Base-by-base conservation (phyloP, 257 asterid species). In the Echium plantagineum region DNA sequence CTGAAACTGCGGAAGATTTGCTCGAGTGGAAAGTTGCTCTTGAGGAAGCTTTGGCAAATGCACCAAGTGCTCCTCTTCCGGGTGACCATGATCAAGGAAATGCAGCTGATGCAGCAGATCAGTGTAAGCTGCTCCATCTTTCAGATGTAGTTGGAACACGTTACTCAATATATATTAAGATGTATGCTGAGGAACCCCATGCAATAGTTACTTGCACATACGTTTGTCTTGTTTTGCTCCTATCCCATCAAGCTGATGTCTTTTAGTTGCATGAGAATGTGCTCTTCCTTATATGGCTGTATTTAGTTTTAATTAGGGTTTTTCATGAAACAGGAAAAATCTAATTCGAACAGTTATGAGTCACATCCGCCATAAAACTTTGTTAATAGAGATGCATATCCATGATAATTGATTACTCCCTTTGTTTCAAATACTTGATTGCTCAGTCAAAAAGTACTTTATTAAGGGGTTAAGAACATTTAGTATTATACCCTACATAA, bases 21-120 rank as follows among this genome's bases (percentile, higher is more conserved):
- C 74, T 75, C 26, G 96, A 86, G 81, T 93, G 99, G 99, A 93
- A 83, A 78, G 68, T 66, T 66, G 97, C 99, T 63, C 97, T 93
- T 67, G 99, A 93, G 71, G 97, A 89, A 77, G 97, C 99, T 66
- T 80, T 93, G 63, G 63, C 81, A 74, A 78, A 79, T 86, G 94
- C 99, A 58, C 97, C 97, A 57, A 82, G 67, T 71, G 91, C 96
- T 54, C 79, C 95, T 66, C 77, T 64, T 70, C 87, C 72, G 30
- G 70, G 96, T 67, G 83, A 73, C 78, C 80, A 84, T 9, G 96
- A 89, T 67, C 97, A 86, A 77, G 38, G 60, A 60, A 83, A 74
- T 69, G 77, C 75, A 63, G 63, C 70, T 65, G 97, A 93, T 65
- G 73, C 58, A 71, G 78, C 82, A 21, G 97, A 84, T 65, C 94